A percentile compares a stretch with the other conserved stretches of the same genome.
phyloP scores from a whole-genome alignment of 2,329 filamentous ascomycete genomes.

The Hyphodiscus sp. region DNA sequence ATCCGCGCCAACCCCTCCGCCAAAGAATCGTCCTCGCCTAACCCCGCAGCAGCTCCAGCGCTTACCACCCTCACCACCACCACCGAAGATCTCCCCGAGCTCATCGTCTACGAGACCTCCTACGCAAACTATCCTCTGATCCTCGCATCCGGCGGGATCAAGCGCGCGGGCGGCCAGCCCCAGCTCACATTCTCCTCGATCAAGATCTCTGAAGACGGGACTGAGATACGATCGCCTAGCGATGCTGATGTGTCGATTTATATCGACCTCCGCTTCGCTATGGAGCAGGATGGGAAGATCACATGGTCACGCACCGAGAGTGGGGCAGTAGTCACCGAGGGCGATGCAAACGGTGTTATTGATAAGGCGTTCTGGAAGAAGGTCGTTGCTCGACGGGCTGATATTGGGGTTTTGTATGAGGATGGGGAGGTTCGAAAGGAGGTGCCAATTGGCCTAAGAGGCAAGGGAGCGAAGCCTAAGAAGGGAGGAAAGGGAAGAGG shows the following conservation, averaged over 20 bases:
- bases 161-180: conserved; percentile 35
- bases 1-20: conserved; percentile 29
- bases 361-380: conserved; percentile 36
- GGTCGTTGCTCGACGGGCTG: conserved; percentile 35
- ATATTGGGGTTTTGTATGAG: conserved; percentile 38
- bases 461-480: conserved; percentile 36
- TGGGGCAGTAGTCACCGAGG: conserved; percentile 32
- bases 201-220: conserved; percentile 26
- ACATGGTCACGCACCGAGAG: conserved; percentile 33
- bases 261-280: conserved; percentile 33
- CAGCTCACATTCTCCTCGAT: conserved; percentile 29
- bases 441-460: conserved; percentile 35
- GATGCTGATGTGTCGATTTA: conserved; percentile 38
- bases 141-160: conserved; percentile 35
- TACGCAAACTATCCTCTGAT: conserved; percentile 40
- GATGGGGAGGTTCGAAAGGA: conserved; percentile 38
- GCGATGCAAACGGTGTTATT: conserved; percentile 25
- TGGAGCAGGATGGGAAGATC: conserved; percentile 31
- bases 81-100: conserved; percentile 34
- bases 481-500: conserved; percentile 32
- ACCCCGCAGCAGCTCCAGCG: conserved; percentile 19
- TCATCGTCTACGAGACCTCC: conserved; percentile 39
- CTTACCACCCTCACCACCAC: conserved; percentile 30
- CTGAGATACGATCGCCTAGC: conserved; percentile 24
- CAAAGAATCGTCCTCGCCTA: conserved; percentile 5